phyloP scores from a whole-genome alignment of 768 basidiomycete genomes.

The Holtermannia corniformis region DNA sequence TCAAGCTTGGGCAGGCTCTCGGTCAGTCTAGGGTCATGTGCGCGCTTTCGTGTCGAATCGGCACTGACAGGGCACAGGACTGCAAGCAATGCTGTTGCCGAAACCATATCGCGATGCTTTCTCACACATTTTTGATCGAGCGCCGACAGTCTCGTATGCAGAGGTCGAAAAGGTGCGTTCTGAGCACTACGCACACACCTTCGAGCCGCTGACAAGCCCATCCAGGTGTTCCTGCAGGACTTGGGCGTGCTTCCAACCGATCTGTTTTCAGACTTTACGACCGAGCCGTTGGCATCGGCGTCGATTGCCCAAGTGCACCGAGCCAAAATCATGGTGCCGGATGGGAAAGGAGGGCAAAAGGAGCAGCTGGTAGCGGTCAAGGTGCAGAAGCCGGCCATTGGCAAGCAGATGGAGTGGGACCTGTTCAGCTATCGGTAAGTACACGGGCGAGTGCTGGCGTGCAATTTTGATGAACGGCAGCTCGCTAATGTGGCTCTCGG shows the following conservation, averaged over 20 bases:
- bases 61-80: slow-evolving; percentile 62
- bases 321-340: slow-evolving; percentile 47
- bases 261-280: slow-evolving; percentile 69
- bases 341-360: slow-evolving; percentile 18
- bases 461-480: slow-evolving; percentile 33
- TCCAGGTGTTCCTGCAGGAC: slow-evolving; percentile 44
- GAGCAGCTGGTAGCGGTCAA: slow-evolving; percentile 79
- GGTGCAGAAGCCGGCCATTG: slow-evolving; percentile 76
- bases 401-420: slow-evolving; percentile 68
- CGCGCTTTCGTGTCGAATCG: background rate
- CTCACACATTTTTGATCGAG: slow-evolving; percentile 73
- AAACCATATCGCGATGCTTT: slow-evolving; percentile 73
- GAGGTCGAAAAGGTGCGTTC: slow-evolving; percentile 53
- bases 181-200: background rate
- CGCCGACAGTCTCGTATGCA: slow-evolving; percentile 70
- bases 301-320: slow-evolving; percentile 88
- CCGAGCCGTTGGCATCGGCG: slow-evolving; percentile 69
- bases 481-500: slow-evolving; percentile 41
- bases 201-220: no score
- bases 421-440: slow-evolving; percentile 38
- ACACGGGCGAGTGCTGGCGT: no score
- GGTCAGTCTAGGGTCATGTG: slow-evolving; percentile 9
- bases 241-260: slow-evolving; percentile 58
- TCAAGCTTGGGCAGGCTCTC: slow-evolving; percentile 38
- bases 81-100: slow-evolving; percentile 77